Percentiles rank a stretch among this genome's conserved stretches.
These are phyloP conservation scores for Scopulariopsis brevicaulis DNA, from an alignment of 2,329 filamentous ascomycete species.

Conservation along the genomic window DNA sequence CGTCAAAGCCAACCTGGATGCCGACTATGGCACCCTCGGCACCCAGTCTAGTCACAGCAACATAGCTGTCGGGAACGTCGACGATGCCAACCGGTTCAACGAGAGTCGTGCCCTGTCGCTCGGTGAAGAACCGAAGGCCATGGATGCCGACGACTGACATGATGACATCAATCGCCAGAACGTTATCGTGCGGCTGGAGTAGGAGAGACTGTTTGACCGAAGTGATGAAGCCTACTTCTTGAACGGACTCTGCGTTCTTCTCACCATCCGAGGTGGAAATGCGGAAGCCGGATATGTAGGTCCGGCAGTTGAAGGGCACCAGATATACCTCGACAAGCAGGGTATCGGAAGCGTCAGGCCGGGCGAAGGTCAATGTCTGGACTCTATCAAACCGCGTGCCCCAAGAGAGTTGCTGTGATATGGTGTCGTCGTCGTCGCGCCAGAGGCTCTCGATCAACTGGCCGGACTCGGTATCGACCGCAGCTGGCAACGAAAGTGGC, in stretches of 20 bases:
- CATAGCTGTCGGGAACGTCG: neutral
- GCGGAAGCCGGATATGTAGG: neutral
- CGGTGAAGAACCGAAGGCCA: neutral
- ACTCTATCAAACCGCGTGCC: too few species aligned
- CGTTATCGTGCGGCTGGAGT: neutral
- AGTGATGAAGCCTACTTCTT: too few species aligned
- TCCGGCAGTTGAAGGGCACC: neutral
- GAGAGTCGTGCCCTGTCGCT: neutral
- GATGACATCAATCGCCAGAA: neutral
- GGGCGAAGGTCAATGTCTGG: neutral
- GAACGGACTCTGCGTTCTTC: too few species aligned
- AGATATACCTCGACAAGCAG: neutral
- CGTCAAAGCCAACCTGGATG: neutral
- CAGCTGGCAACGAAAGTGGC: too few species aligned
- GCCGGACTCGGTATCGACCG: too few species aligned
- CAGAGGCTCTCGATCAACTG: too few species aligned
- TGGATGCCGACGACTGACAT: neutral
- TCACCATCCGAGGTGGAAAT: neutral
- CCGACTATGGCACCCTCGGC: neutral
- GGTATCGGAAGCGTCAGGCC: neutral
- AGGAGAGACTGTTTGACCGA: neutral
- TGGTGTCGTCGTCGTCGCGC: too few species aligned
- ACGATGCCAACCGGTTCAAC: neutral
- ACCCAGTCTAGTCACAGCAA: neutral
- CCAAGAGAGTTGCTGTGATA: too few species aligned